Evolutionary conservation across 2,329 filamentous ascomycete species (phyloP).

Genomic region (Orbilia javanica): DNA sequence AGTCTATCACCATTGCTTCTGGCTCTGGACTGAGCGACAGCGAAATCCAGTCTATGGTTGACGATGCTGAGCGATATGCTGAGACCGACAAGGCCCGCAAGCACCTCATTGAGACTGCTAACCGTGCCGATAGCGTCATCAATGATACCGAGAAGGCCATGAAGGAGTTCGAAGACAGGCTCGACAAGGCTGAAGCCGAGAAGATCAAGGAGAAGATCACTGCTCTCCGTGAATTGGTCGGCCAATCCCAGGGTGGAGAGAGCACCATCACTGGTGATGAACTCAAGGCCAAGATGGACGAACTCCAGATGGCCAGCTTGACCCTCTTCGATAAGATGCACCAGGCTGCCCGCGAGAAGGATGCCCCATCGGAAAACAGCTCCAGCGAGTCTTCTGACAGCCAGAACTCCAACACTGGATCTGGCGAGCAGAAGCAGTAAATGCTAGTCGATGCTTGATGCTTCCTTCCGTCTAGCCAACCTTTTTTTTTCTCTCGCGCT

Average conservation of each 20-base stretch:
- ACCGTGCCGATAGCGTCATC: constrained; percentile 94
- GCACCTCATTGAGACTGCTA: constrained; percentile 92
- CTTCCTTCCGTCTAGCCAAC: constrained; percentile 33
- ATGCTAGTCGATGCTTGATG: constrained; percentile 55
- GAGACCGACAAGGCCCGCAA: constrained; percentile 97
- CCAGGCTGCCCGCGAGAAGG: constrained; percentile 81
- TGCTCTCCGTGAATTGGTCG: constrained; percentile 85
- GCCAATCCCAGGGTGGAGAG: constrained; percentile 95
- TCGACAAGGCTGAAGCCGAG: constrained; percentile 96
- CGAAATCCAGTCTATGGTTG: constrained; percentile 97
- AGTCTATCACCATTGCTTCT: constrained; percentile 98
- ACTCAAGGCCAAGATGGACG: constrained; percentile 98
- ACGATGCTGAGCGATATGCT: constrained; percentile 96
- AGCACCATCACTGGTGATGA: constrained; percentile 85
- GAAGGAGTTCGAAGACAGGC: constrained; percentile 93
- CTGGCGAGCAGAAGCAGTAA: constrained; percentile 75
- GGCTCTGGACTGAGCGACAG: constrained; percentile 94
- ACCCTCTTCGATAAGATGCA: constrained; percentile 99
- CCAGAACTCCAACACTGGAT: constrained; percentile 68
- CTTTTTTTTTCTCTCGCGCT: constrained; percentile 44
- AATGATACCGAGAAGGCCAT: constrained; percentile 99
- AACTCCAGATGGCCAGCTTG: constrained; percentile 94
- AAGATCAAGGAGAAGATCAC: constrained; percentile 94
- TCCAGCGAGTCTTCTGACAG: constrained; percentile 66
- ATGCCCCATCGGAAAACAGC: constrained; percentile 72